Conservation (phyloP, 331 rosid species). For the Acacia concinna region DNA sequence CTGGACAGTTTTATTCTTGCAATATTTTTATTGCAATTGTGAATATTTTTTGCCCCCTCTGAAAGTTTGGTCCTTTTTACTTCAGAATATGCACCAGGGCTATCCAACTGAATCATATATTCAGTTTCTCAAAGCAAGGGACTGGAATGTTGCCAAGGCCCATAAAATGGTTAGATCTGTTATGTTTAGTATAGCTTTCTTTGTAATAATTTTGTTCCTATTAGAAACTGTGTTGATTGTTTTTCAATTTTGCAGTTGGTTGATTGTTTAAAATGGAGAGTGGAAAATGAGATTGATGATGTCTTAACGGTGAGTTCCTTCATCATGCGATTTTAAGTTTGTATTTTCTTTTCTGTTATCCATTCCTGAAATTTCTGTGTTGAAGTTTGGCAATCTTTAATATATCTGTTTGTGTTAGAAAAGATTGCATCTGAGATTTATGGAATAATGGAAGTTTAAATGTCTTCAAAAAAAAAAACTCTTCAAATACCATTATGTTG, state of each 20-base stretch:
- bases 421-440: conserved; percentile 1
- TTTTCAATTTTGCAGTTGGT: conserved; percentile 56
- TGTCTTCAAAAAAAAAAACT: not conserved
- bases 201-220: not conserved
- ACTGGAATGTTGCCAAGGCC: conserved; percentile 76
- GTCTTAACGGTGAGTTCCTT: conserved; percentile 74
- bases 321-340: conserved; percentile 6
- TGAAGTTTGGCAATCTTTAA: conserved; percentile 10
- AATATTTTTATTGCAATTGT: conserved; percentile 2
- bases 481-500: not conserved
- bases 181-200: not conserved
- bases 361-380: conserved; percentile 14
- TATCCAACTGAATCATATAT: conserved; percentile 58
- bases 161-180: conserved; percentile 78
- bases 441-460: not conserved
- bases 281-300: conserved; percentile 76
- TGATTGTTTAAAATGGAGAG: conserved; percentile 90
- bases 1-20: not conserved
- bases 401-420: not conserved
- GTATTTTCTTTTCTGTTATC: not conserved
- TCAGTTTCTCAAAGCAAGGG: conserved; percentile 94
- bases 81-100: conserved; percentile 88
- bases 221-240: conserved; percentile 30
- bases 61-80: conserved; percentile 28
- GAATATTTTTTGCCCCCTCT: not conserved